Base-by-base conservation (phyloP, 352 stramenopile genomes). In the Pythium dissimile region DNA sequence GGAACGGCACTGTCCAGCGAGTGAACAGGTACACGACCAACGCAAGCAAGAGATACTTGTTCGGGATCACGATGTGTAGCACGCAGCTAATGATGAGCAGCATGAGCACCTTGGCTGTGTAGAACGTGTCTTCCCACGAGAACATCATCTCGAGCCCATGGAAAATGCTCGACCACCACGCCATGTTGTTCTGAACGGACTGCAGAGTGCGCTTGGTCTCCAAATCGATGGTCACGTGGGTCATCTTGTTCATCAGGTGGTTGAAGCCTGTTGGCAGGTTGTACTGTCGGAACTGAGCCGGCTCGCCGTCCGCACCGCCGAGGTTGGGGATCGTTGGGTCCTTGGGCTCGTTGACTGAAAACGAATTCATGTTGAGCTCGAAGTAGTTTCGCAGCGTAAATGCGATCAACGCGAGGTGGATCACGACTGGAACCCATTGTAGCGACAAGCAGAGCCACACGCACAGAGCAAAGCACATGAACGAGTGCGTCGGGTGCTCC, bases 211-310 rank as follows among this genome's bases (percentile, higher is more conserved):
- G 75, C 63, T 90, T 89, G 23, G 84, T 94, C 56, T 94, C 84
- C 26, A 84, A 66, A 50, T 94, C 81, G 27, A 91, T 88, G 21
- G 80, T 94, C 24, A 94, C 81, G 53, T 92, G 81, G 3, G 84
- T 92, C 84, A 94, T 94, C 63, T 94, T 94, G 75, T 94, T 91
- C 80, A 91, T 94, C 42, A 94, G 55, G 53, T 92, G 81, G 51
- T 88, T 88, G 62, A 94, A 91, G n/a, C 84, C 81, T 12, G 80
- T 79, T 11, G 84, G 84, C 7, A 94, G 64, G 34, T 84, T 88
- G 65, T 92, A 94, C 67, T 90, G 79, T 7, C 81, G 77, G 45
- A 89, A 88, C 43, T 83, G 78, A 3, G 69, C 66, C 27, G 66
- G 75, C 28, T 73, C 66, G 30, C 75, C 74, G 10, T 77, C 64